Evolutionary conservation across 768 basidiomycete species (phyloP).

Genomic region (Boletus rex-veris): DNA sequence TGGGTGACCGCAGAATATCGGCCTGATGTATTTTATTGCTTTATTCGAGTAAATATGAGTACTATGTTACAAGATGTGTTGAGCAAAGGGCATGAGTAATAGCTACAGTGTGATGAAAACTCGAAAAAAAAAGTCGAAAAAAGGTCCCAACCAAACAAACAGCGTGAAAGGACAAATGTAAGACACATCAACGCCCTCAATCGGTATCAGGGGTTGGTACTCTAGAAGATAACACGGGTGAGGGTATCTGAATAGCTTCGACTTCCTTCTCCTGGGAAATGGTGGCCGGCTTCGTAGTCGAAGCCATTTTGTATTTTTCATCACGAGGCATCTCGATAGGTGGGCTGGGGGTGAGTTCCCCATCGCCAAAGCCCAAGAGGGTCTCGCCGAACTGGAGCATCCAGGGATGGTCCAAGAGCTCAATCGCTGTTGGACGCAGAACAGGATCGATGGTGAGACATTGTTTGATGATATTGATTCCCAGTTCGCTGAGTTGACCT

Average conservation of each 20-base stretch:
- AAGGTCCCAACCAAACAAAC: not conserved
- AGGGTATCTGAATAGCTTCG: conserved; percentile 49
- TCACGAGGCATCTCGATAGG: conserved; percentile 45
- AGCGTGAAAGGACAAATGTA: not conserved
- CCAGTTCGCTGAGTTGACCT: conserved; percentile 80
- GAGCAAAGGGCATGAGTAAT: conserved; percentile 1
- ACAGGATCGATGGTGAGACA: conserved; percentile 88
- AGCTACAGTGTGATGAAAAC: conserved; percentile 16
- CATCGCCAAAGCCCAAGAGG: conserved; percentile 63
- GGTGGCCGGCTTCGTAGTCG: conserved; percentile 54
- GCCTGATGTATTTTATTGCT: not conserved
- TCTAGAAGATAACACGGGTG: conserved; percentile 48
- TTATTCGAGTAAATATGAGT: not conserved
- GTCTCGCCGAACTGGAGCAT: conserved; percentile 79
- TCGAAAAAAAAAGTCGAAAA: not conserved
- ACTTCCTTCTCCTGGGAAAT: conserved; percentile 59
- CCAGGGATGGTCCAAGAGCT: conserved; percentile 88
- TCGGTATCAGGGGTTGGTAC: conserved; percentile 30
- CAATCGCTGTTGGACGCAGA: conserved; percentile 76
- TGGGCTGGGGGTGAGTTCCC: conserved; percentile 50
- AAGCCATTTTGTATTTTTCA: conserved; percentile 46
- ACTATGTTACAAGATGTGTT: conserved; percentile 8
- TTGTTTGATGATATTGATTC: conserved; percentile 90
- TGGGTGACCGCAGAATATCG: no score
- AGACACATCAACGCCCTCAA: conserved; percentile 5